phyloP scores from a whole-genome alignment of 768 basidiomycete species.

The Trametes meyenii region DNA sequence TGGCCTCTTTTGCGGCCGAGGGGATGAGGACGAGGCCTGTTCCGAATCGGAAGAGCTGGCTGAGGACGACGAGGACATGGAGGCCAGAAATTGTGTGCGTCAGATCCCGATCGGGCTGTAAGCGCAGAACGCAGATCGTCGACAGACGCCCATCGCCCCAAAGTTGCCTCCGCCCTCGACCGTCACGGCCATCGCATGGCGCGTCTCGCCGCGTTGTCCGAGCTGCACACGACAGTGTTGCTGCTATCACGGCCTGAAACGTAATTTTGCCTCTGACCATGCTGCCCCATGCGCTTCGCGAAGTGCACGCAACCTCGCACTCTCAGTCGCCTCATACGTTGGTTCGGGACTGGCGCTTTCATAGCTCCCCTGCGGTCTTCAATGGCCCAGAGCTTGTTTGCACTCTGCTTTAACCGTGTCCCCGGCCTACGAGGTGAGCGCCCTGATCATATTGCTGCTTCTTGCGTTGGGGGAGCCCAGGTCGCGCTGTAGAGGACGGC shows the following conservation, averaged over 20 bases:
- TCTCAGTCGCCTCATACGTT: too few relatives aligned
- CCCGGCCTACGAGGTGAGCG: slow-evolving; percentile 4
- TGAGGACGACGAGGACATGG: slow-evolving; percentile 25
- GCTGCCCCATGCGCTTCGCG: too few relatives aligned
- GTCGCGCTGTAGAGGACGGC: background rate
- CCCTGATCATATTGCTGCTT: slow-evolving; percentile 4
- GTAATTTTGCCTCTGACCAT: too few relatives aligned
- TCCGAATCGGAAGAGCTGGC: slow-evolving; percentile 23
- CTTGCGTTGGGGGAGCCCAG: too few relatives aligned
- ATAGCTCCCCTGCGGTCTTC: too few relatives aligned
- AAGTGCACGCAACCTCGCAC: too few relatives aligned
- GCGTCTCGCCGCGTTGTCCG: background rate
- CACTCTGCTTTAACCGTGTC: background rate
- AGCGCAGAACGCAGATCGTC: background rate
- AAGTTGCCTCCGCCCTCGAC: background rate
- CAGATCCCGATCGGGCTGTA: slow-evolving; percentile 11
- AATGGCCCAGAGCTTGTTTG: background rate
- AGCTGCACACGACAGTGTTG: too few relatives aligned
- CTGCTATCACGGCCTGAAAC: too few relatives aligned
- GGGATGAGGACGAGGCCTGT: slow-evolving; percentile 12
- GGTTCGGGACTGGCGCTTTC: too few relatives aligned
- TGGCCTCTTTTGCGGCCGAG: slow-evolving; percentile 21
- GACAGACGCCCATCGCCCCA: background rate
- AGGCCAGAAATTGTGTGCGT: slow-evolving; percentile 15
- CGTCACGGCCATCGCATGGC: background rate